Evolutionary conservation across 1,284 basidiomycete genomes (phyloP), one percentile per base, ranked within the genome.

Genomic region (Golubevia pallescens): DNA sequence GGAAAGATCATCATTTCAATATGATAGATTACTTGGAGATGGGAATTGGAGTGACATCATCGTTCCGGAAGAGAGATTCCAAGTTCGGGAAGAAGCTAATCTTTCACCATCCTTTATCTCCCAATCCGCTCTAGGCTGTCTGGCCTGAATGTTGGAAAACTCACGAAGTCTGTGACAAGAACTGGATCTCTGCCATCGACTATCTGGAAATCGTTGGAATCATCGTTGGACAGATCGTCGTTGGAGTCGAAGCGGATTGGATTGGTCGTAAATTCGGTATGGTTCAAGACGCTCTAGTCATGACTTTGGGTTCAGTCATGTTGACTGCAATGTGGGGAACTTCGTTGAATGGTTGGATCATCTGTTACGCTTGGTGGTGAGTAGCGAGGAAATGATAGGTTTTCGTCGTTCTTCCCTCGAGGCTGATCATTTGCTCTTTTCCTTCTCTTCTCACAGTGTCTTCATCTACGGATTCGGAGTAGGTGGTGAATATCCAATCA

Each of bases 211-310:
- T 87, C 63, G 75, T 87, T 65, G 88, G 88, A 80, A 89, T 89
- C 81, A 89, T 89, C 61, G 75, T 87, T 59, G 89, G 88, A 61
- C 89, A 89, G 78, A 85, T 89, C 66, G 74, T 86, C 60, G 89
- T 89, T 72, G 89, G 89, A 61, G 77, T 88, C 74, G 88, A 89
- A 75, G 88, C 87, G 62, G 89, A 89, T 74, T 89, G 88, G 88
- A 87, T 89, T 67, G 88, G 88, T 51, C 86, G 88, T 64, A 85
- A 86, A 70, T 87, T 88, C 66, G 88, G 88, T 71, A 84, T 88
- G 75, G 84, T 87, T 51, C 86, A 87, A 75, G 86, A 86, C 62
- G 86, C 86, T 0, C 71, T 86, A 60, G 62, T 82, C 57, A 85
- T 86, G 84, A 74, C 80, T 65, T 73, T 89, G 60, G 88, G 88